phyloP scores from a whole-genome alignment of 768 basidiomycete genomes.

The Lentinula lateritia region DNA sequence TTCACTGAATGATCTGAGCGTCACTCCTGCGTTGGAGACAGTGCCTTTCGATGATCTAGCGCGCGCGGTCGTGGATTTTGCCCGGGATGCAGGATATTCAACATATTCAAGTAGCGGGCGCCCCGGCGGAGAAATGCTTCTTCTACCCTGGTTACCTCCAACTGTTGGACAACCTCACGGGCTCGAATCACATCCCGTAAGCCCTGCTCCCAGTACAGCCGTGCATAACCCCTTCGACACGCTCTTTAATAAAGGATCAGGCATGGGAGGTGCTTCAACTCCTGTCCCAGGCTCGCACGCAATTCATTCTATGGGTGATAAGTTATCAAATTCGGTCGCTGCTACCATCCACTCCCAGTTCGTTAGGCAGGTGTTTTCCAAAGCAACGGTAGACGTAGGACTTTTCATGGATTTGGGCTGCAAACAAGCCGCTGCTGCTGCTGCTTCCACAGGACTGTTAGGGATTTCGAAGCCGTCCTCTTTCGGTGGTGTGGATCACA shows the following conservation, averaged over 20 bases:
- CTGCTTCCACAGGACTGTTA: slow-evolving; percentile 10
- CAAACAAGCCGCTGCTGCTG: slow-evolving; percentile 22
- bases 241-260: slow-evolving; percentile 38
- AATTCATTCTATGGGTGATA: slow-evolving; percentile 19
- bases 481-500: slow-evolving; percentile 27
- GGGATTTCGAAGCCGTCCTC: background rate
- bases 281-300: background rate
- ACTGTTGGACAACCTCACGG: slow-evolving; percentile 2
- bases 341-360: slow-evolving; percentile 74
- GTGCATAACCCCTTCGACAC: slow-evolving; percentile 67
- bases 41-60: slow-evolving; percentile 76
- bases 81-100: slow-evolving; percentile 17
- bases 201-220: slow-evolving; percentile 6
- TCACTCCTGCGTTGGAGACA: slow-evolving; percentile 63
- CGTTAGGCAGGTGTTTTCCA: slow-evolving; percentile 73
- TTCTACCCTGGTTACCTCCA: slow-evolving; percentile 76
- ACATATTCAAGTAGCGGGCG: background rate
- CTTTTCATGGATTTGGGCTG: slow-evolving; percentile 66
- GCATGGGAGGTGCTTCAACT: slow-evolving; percentile 22
- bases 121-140: slow-evolving; percentile 62
- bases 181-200: background rate
- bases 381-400: slow-evolving; percentile 68
- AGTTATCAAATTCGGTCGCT: slow-evolving; percentile 27
- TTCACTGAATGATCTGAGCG: slow-evolving; percentile 59
- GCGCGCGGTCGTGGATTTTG: slow-evolving; percentile 63